Base-by-base conservation (phyloP, 108 stramenopile genomes). In the Epithemia pelagica region DNA sequence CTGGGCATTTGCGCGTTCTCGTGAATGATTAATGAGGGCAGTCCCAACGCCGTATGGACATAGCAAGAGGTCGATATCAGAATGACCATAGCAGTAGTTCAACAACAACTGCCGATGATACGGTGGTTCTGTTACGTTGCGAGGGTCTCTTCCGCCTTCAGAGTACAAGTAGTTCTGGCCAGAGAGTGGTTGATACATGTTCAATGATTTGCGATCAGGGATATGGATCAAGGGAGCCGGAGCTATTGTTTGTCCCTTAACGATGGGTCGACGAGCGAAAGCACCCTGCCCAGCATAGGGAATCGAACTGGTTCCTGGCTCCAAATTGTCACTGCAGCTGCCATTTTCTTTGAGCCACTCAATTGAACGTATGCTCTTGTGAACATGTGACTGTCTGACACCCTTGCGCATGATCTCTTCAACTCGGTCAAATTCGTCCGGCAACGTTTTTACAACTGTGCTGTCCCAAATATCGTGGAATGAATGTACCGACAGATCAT, bases 11-110 rank as follows among this genome's bases (percentile, higher is more conserved):
- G 85, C 79, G 26, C 77, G 54, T 22, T 76, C 73, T 20, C 69
- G 64, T 64, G 82, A 65, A 71, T 92, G 91, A 73, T 92, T 92
- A 67, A 92, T 86, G 28, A 84, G 71, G 10, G 65, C 71, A 2
- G 77, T 78, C 85, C 89, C 19, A 92, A n/a, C n/a, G n/a, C n/a
- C n/a, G n/a, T n/a, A n/a, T n/a, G n/a, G n/a, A n/a, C n/a, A n/a
- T n/a, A n/a, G 69, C 55, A 92, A 59, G 58, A 92, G 32, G 10
- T 77, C 74, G 0, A 66, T 62, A 15, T 77, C 73, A 22, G 22
- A 19, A 55, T 86, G 88, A 10, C 84, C 84, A 55, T 84, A 80
- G 66, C 88, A 89, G 63, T 89, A 89, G 74, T 89, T 89, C 67
- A 86, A 63, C 29, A 87, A 25, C 51, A 90, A 33, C 57, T 90